These are phyloP conservation scores for Hemisphaericaspora xylofermentans DNA, from an alignment of 1,139 yeast species.

Conservation along the genomic window DNA sequence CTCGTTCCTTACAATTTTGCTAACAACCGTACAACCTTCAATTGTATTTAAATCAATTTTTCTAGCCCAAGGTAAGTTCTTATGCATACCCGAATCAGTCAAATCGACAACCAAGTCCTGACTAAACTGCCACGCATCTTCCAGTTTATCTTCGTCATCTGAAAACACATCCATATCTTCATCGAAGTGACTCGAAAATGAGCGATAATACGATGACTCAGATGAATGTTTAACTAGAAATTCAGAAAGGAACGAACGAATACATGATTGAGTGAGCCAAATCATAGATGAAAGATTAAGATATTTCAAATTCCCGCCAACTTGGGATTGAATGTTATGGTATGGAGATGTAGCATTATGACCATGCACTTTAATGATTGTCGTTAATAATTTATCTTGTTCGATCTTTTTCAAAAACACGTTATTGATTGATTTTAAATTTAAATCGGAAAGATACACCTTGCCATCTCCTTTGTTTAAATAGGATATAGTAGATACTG, in stretches of 20 bases:
- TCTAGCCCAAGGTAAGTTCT: conserved; percentile 55
- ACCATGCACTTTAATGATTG: conserved; percentile 27
- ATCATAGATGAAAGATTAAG: conserved; percentile 48
- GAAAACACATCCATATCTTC: conserved; percentile 8
- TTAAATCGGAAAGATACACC: conserved; percentile 42
- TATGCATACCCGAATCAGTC: conserved; percentile 59
- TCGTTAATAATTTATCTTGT: conserved; percentile 39
- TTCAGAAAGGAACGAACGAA: conserved; percentile 31
- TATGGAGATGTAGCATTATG: conserved; percentile 11
- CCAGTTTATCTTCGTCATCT: conserved; percentile 12
- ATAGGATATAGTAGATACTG: conserved; percentile 27
- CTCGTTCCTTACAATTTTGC: conserved; percentile 33
- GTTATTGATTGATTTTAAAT: conserved; percentile 39
- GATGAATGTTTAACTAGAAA: conserved; percentile 15
- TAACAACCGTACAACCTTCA: conserved; percentile 33
- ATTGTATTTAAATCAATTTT: conserved; percentile 29
- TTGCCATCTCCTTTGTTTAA: conserved; percentile 38
- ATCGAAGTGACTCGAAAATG: conserved; percentile 4
- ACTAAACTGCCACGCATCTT: conserved; percentile 12
- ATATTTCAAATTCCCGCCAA: conserved; percentile 23
- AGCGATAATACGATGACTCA: conserved; percentile 9
- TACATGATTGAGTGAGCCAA: conserved; percentile 49
- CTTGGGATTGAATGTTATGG: conserved; percentile 15
- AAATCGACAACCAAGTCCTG: conserved; percentile 43
- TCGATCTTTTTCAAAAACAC: conserved; percentile 30